phyloP scores from a whole-genome alignment of 1,139 yeast species.

The Magnusiomyces ingens region DNA sequence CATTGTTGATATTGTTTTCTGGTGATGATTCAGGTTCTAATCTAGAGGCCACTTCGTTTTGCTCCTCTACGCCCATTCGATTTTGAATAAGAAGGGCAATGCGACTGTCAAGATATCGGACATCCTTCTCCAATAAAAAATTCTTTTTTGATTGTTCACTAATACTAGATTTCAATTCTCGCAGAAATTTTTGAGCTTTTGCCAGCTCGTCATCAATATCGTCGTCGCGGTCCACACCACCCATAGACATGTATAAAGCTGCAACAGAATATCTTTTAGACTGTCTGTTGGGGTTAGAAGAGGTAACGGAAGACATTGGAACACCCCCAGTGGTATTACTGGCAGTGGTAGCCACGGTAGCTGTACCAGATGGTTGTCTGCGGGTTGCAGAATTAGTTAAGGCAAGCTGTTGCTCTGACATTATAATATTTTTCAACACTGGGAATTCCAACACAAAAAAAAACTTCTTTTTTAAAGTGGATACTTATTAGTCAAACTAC shows the following conservation, averaged over 20 bases:
- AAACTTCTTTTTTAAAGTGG: too few relatives aligned
- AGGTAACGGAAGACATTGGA: background rate
- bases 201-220: slow-evolving; percentile 36
- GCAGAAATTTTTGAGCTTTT: slow-evolving; percentile 32
- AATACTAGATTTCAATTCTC: slow-evolving; percentile 33
- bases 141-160: slow-evolving; percentile 36
- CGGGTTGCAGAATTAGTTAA: background rate
- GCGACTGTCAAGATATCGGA: slow-evolving; percentile 36
- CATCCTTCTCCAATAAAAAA: slow-evolving; percentile 37
- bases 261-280: slow-evolving; percentile 35
- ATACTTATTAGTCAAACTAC: too few relatives aligned
- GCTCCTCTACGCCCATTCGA: slow-evolving; percentile 37
- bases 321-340: background rate
- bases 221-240: slow-evolving; percentile 35
- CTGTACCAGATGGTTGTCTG: background rate
- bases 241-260: slow-evolving; percentile 35
- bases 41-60: slow-evolving; percentile 34
- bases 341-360: background rate
- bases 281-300: slow-evolving; percentile 25
- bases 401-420: background rate
- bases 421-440: background rate
- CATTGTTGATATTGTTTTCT: slow-evolving; percentile 3
- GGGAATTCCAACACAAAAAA: background rate
- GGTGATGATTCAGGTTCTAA: slow-evolving; percentile 24
- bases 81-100: slow-evolving; percentile 38